A percentile compares a stretch with the other conserved stretches of the same genome.
phyloP scores from a whole-genome alignment of 2,329 filamentous ascomycete genomes.

The Albifimbria verrucaria region DNA sequence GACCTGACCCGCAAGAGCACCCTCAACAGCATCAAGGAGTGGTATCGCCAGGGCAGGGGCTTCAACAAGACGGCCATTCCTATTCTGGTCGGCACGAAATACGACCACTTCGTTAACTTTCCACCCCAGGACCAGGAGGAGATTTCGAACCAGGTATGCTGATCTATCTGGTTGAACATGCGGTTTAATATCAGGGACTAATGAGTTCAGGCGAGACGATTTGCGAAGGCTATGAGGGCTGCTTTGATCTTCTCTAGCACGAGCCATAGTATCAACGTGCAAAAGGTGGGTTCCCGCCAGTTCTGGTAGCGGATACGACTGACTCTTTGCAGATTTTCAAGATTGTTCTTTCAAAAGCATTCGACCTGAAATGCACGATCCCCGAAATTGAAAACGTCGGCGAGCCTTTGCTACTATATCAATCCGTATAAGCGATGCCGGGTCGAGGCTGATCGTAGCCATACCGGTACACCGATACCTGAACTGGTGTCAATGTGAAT shows the following conservation, averaged over 20 bases:
- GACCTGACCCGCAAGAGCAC: slow-evolving; percentile 97
- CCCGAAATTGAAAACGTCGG: slow-evolving; percentile 98
- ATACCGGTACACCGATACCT: not conserved
- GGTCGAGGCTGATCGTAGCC: not conserved
- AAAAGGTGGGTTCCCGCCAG: slow-evolving; percentile 63
- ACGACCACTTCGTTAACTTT: slow-evolving; percentile 99
- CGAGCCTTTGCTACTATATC: slow-evolving; percentile 90
- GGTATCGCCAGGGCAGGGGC: slow-evolving; percentile 94
- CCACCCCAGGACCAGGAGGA: slow-evolving; percentile 96
- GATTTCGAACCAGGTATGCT: slow-evolving; percentile 84
- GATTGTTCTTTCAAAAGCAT: slow-evolving; percentile 97
- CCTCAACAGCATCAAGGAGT: slow-evolving; percentile 98
- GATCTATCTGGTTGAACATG: not conserved
- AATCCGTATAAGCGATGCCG: slow-evolving; percentile 51
- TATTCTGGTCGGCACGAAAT: slow-evolving; percentile 95
- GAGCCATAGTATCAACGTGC: slow-evolving; percentile 98
- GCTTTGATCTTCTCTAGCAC: slow-evolving; percentile 98
- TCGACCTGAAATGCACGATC: slow-evolving; percentile 98
- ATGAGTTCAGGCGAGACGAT: slow-evolving; percentile 71
- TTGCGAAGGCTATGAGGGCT: slow-evolving; percentile 97
- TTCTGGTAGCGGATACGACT: not conserved
- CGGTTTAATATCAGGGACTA: not conserved
- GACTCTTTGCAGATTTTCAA: slow-evolving; percentile 80
- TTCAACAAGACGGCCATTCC: slow-evolving; percentile 99
- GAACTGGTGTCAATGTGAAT: not conserved